Conservation (phyloP, 2,329 filamentous ascomycete species). For the Seiridium cupressi region DNA sequence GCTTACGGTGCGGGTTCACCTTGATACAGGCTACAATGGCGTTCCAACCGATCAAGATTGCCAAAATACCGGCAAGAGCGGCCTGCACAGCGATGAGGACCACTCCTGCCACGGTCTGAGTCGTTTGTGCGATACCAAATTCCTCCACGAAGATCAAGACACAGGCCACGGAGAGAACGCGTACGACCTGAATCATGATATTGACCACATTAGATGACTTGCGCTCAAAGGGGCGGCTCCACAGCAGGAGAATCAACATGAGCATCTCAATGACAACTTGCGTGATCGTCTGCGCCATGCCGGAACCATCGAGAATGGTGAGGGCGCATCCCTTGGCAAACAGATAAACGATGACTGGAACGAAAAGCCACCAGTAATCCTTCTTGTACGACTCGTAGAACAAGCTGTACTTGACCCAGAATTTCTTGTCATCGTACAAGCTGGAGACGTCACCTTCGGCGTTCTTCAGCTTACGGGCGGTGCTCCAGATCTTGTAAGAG, state of each 20-base stretch:
- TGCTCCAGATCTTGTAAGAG: slow-evolving; percentile 76
- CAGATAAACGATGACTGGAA: slow-evolving; percentile 86
- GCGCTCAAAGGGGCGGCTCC: slow-evolving; percentile 82
- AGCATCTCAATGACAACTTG: slow-evolving; percentile 79
- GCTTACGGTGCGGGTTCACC: slow-evolving; percentile 86
- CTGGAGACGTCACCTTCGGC: slow-evolving; percentile 68
- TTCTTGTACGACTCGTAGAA: slow-evolving; percentile 97
- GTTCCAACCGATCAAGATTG: slow-evolving; percentile 86
- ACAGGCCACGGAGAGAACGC: slow-evolving; percentile 83
- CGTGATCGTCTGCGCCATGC: slow-evolving; percentile 74
- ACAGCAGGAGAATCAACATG: slow-evolving; percentile 77
- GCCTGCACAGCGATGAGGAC: slow-evolving; percentile 91
- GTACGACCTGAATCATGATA: slow-evolving; percentile 84
- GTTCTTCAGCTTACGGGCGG: slow-evolving; percentile 70
- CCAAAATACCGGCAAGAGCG: slow-evolving; percentile 75
- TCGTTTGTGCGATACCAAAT: slow-evolving; percentile 84
- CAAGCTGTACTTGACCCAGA: slow-evolving; percentile 92
- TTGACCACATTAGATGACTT: slow-evolving; percentile 91
- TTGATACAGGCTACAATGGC: slow-evolving; percentile 79
- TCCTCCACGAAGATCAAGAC: slow-evolving; percentile 93
- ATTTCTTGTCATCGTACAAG: slow-evolving; percentile 84
- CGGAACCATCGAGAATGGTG: slow-evolving; percentile 81
- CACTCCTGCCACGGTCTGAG: slow-evolving; percentile 91
- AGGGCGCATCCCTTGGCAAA: slow-evolving; percentile 86
- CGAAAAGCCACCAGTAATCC: slow-evolving; percentile 95